Evolutionary conservation across 306 rosid species (phyloP), one percentile per base, ranked within the genome.

Genomic region (Citrullus amarus): DNA sequence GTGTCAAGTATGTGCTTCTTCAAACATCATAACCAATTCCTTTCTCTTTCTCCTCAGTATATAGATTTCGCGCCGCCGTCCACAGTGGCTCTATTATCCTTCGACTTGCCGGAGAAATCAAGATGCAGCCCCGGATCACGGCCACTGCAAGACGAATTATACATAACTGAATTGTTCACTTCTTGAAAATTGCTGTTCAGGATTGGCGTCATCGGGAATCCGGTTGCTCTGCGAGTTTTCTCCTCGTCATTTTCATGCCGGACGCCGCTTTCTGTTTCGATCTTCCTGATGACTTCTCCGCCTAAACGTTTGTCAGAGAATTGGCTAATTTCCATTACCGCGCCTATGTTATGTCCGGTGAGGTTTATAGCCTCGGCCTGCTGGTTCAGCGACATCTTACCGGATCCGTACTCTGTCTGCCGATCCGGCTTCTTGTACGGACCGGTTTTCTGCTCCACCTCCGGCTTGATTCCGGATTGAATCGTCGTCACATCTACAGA

Each of bases 161-260:
- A 89, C 67, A 91, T 11, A 8, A 93, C 32, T 56, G 95, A 93
- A 67, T 91, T 93, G 83, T 91, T 91, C 14, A 90, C 78, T 9
- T 90, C 80, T 72, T 93, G 98, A 38, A 91, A 91, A 38, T 93
- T 93, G 83, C 88, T 88, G 80, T 91, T 93, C 75, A 78, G 50
- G 83, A 76, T 89, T 9, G 87, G 84, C 25, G 48, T 65, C 1
- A 77, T 75, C 86, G 95, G 97, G 9, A 77, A 18, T 44, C 85
- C 79, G 16, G 2, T 75, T 1, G 39, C 5, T 30, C 46, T 36
- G 46, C 38, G 13, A 34, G 48, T 36, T 65, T 65, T 65, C 20
- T 65, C 71, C 14, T n/a, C 34, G 13, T 67, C 53, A 18, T 17
- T 17, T 39, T 46, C 73, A 17, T 56, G 67, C 1, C 18, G 67